Base-by-base conservation (phyloP, 1,139 yeast genomes). In the Tardiomyces blankii region DNA sequence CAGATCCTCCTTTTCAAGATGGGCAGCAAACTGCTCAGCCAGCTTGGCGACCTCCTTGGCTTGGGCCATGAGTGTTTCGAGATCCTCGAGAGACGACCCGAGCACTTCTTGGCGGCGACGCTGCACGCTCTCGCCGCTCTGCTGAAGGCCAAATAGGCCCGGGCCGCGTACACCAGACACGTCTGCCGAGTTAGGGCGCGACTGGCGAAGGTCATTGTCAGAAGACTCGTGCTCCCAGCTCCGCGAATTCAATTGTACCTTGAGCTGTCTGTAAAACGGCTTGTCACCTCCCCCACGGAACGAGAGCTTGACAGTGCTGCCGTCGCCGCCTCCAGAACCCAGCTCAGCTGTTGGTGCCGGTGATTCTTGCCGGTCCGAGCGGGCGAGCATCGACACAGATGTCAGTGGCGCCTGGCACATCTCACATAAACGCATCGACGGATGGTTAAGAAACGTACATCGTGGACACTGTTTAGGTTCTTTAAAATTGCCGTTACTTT, bases 391-490 rank as follows among this genome's bases (percentile, higher is more conserved):
- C 28, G 54, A 51, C 8, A 62, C 57, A 2, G 66, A 57, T 2
- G 68, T 63, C 27, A 85, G 66, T 42, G 74, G 72, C 0, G 82
- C 69, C 0, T 95, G 96, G 66, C 97, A 91, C 60, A 91, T 74
- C 62, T 91, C 98, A 62, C 98, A 91, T 51, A 70, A 72, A 42
- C 73, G 67, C 69, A 91, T 67, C 3, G 85, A 77, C 0, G 89
- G 84, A 61, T 89, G 96, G 60, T 91, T 91, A 14, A 77, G 68
- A 57, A 89, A 91, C 0, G 97, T 91, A 57, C 97, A 91, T 41
- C 74, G 71, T 0, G 88, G 80, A 54, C 98, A 91, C 43, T 72
- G 72, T 40, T 72, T 48, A 1, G 30, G 23, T 16, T 21, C 41
- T 13, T 16, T 13, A 12, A n/a, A 16, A 5, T 13, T 27, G 27